phyloP scores from a whole-genome alignment of 192 early-diverging fungal genomes.

The Allomyces javanicus region DNA sequence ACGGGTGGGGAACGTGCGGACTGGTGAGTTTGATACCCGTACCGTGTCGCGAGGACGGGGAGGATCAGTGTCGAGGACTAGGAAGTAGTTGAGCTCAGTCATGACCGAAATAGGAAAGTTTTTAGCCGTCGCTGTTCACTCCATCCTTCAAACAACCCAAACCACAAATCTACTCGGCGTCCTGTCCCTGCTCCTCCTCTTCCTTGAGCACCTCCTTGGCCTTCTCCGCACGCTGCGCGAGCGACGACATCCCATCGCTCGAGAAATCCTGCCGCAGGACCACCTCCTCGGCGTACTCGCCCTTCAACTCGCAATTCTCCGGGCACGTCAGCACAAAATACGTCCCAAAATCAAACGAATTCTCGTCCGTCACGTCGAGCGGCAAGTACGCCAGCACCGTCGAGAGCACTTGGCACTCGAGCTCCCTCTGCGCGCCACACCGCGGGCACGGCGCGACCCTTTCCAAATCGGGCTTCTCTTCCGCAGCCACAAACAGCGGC shows the following conservation, averaged over 20 bases:
- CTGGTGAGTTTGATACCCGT: too few relatives aligned
- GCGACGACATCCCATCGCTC: constrained; percentile 42
- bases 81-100: too few relatives aligned
- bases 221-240: background rate
- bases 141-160: too few relatives aligned
- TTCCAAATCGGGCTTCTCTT: constrained; percentile 26
- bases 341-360: constrained; percentile 82
- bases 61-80: too few relatives aligned
- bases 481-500: constrained; percentile 65
- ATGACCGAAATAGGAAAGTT: too few relatives aligned
- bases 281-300: constrained; percentile 44
- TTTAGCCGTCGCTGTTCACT: too few relatives aligned
- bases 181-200: too few relatives aligned
- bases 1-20: too few relatives aligned
- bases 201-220: too few relatives aligned
- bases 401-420: constrained; percentile 66
- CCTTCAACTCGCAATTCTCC: constrained; percentile 42
- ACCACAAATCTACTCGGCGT: too few relatives aligned
- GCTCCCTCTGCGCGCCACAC: constrained; percentile 51
- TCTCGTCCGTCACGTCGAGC: constrained; percentile 39
- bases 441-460: constrained; percentile 46
- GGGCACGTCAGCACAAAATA: constrained; percentile 73
- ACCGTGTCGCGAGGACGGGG: too few relatives aligned
- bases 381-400: background rate
- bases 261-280: constrained; percentile 64